Percentiles rank a stretch among this genome's conserved stretches.
These are phyloP conservation scores for Salix arbutifolia DNA, from an alignment of 345 rosid genomes.

Conservation along the genomic window DNA sequence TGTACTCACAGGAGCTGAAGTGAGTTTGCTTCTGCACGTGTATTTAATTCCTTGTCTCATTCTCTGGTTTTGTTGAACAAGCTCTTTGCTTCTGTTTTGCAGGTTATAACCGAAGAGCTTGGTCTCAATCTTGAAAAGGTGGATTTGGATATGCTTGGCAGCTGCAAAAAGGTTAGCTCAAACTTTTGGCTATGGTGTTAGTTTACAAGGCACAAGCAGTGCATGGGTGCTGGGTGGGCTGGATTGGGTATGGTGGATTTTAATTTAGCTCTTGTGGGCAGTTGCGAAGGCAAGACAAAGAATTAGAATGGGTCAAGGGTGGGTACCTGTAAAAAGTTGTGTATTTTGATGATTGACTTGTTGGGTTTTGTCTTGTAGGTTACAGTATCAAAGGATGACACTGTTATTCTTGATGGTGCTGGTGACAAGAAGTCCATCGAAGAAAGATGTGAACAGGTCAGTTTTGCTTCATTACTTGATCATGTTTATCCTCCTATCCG, in stretches of 20 bases:
- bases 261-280: background rate
- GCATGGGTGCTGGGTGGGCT: background rate
- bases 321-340: background rate
- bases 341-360: background rate
- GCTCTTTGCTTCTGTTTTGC: conserved; percentile 6
- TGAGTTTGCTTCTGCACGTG: conserved; percentile 23
- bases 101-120: conserved; percentile 91
- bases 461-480: conserved; percentile 4
- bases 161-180: conserved; percentile 73
- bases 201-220: background rate
- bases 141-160: conserved; percentile 75
- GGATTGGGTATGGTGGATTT: background rate
- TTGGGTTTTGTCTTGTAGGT: conserved; percentile 33
- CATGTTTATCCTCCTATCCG: background rate
- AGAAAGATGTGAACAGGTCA: conserved; percentile 89
- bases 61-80: background rate
- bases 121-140: conserved; percentile 93
- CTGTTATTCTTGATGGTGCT: conserved; percentile 88
- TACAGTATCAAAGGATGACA: conserved; percentile 86
- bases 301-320: background rate
- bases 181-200: background rate
- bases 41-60: background rate
- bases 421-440: conserved; percentile 84
- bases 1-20: conserved; percentile 83
- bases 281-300: background rate